Conservation (phyloP, 257 asterid genomes). For the Solanum arcanum region DNA sequence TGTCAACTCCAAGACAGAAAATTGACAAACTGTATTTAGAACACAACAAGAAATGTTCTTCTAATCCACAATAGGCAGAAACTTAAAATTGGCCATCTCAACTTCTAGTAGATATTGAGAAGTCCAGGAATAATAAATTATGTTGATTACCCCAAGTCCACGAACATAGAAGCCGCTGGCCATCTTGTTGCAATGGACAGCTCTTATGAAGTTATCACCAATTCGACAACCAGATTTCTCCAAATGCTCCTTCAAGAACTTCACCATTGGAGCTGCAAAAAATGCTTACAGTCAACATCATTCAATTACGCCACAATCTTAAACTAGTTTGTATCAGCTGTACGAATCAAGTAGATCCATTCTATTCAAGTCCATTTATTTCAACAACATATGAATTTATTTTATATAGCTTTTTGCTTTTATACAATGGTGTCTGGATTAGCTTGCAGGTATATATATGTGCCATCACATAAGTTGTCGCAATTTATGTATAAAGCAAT, state of each 20-base stretch:
- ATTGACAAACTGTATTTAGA: neutral
- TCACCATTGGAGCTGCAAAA: constrained; percentile 69
- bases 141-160: neutral
- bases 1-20: neutral
- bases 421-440: neutral
- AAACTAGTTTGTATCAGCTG: neutral
- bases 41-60: neutral
- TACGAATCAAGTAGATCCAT: neutral
- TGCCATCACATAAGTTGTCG: neutral
- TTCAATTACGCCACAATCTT: neutral
- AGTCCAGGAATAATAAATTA: neutral
- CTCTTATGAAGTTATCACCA: constrained; percentile 50
- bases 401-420: neutral
- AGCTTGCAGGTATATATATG: neutral
- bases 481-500: neutral
- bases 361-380: neutral
- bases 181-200: constrained; percentile 26
- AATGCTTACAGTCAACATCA: neutral
- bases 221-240: constrained; percentile 65
- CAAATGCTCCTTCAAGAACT: constrained; percentile 55
- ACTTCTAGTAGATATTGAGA: neutral
- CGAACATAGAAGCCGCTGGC: neutral
- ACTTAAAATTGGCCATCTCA: neutral
- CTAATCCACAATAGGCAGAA: neutral
- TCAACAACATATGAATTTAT: neutral